phyloP scores from a whole-genome alignment of 2,329 filamentous ascomycete species.

The Diplodia scrobiculata region DNA sequence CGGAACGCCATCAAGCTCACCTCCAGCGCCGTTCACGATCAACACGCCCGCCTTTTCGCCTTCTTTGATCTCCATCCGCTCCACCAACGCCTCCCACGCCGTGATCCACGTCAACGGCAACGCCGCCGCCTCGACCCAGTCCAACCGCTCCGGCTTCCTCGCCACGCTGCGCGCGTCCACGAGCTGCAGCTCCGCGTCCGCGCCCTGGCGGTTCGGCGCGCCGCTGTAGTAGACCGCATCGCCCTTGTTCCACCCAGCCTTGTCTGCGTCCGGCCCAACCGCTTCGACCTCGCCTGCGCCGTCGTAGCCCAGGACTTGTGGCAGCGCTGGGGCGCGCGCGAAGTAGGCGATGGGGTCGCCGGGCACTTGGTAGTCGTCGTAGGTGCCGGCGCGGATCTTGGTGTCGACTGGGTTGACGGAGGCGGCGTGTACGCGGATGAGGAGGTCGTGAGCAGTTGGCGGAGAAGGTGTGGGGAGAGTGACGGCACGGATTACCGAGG shows the following conservation, averaged over 20 bases:
- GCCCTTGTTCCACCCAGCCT: conserved; percentile 46
- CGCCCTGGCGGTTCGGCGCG: conserved; percentile 46
- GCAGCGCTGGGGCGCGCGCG: conserved; percentile 33
- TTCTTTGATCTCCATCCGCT: conserved; percentile 47
- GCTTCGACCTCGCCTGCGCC: conserved; percentile 46
- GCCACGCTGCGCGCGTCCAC: conserved; percentile 48
- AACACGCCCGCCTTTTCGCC: conserved; percentile 41
- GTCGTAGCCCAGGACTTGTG: conserved; percentile 51
- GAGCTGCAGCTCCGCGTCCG: conserved; percentile 49
- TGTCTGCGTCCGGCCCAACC: conserved; percentile 33
- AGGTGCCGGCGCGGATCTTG: conserved; percentile 42
- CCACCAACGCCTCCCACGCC: conserved; percentile 50
- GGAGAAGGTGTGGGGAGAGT: conserved; percentile 40
- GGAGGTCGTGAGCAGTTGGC: conserved; percentile 41
- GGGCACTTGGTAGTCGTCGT: conserved; percentile 43
- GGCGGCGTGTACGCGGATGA: conserved; percentile 45
- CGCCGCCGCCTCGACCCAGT: conserved; percentile 48
- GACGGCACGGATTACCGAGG: conserved; percentile 36
- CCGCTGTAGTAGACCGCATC: conserved; percentile 52
- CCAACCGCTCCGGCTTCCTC: conserved; percentile 41
- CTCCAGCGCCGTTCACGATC: conserved; percentile 53
- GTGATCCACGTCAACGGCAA: conserved; percentile 51
- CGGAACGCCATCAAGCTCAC: conserved; percentile 24
- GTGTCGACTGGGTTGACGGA: conserved; percentile 49
- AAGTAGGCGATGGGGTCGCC: conserved; percentile 40